phyloP scores from a whole-genome alignment of 1,284 basidiomycete genomes.

The Laetiporus sulphureus region DNA sequence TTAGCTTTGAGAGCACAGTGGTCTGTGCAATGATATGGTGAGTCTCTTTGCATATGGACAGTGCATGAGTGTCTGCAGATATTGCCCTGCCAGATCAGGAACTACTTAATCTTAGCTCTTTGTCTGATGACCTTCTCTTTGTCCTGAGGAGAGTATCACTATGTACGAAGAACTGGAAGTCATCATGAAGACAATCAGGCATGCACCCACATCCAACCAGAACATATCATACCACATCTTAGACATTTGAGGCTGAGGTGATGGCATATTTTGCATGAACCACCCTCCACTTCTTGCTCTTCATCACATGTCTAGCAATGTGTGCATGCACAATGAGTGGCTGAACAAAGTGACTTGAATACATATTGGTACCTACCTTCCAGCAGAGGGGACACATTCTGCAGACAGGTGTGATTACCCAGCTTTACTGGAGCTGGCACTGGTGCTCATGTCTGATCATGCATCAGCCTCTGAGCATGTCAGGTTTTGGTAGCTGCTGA shows the following conservation, averaged over 20 bases:
- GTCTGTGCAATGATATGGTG: slow-evolving; percentile 15
- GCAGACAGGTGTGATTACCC: slow-evolving; percentile 40
- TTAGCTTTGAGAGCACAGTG: slow-evolving; percentile 21
- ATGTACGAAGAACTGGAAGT: slow-evolving; percentile 6
- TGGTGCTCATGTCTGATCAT: slow-evolving; percentile 42
- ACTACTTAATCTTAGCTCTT: slow-evolving; percentile 75
- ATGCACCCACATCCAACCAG: slow-evolving; percentile 79
- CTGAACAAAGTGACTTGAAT: too few relatives aligned
- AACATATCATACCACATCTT: slow-evolving; percentile 73
- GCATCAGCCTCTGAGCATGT: slow-evolving; percentile 44
- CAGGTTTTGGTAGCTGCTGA: slow-evolving; percentile 41
- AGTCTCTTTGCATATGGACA: slow-evolving; percentile 17
- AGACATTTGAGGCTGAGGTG: slow-evolving; percentile 72
- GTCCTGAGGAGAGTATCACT: slow-evolving; percentile 48
- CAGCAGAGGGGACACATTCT: slow-evolving; percentile 78
- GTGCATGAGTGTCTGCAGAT: slow-evolving; percentile 73
- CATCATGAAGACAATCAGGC: slow-evolving; percentile 3
- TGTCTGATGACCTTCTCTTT: slow-evolving; percentile 75
- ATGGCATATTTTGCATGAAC: slow-evolving; percentile 72
- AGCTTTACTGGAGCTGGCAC: slow-evolving; percentile 47
- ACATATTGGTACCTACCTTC: slow-evolving; percentile 59
- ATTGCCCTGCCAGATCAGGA: slow-evolving; percentile 66
- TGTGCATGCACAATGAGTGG: slow-evolving; percentile 5
- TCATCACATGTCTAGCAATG: slow-evolving; percentile 73
- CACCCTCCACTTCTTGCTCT: slow-evolving; percentile 52